phyloP scores from a whole-genome alignment of 768 basidiomycete species.

The Leccinellum luteum region DNA sequence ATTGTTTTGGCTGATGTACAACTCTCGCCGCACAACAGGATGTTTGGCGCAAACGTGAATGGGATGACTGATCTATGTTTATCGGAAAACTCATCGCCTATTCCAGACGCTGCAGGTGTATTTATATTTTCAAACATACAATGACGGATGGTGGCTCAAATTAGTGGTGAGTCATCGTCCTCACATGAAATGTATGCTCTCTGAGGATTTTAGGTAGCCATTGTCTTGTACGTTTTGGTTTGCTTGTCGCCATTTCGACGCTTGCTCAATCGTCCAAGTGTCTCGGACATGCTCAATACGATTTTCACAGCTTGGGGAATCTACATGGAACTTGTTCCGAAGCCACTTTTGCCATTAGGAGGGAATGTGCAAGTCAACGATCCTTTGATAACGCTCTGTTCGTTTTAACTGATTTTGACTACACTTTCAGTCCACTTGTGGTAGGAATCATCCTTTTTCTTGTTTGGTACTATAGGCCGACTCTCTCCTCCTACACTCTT shows the following conservation, averaged over 20 bases:
- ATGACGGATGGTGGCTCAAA: conserved; percentile 4
- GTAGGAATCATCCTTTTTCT: background rate
- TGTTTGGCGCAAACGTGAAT: conserved; percentile 14
- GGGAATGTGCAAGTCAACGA: conserved; percentile 5
- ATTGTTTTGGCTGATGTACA: background rate
- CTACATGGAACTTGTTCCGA: conserved; percentile 6
- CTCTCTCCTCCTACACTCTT: background rate
- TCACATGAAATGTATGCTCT: background rate
- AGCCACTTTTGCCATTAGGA: background rate
- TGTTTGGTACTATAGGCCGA: background rate
- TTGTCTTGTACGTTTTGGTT: conserved; percentile 3
- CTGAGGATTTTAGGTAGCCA: background rate
- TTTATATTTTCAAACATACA: conserved; percentile 9
- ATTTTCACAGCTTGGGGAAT: conserved; percentile 11
- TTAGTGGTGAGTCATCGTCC: conserved; percentile 2
- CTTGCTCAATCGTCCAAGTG: background rate
- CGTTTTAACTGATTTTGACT: background rate
- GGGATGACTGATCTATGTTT: background rate
- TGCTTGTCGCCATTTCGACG: background rate
- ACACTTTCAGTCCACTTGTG: conserved; percentile 9
- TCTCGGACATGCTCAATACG: conserved; percentile 14
- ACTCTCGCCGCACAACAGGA: background rate
- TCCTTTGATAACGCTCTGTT: background rate
- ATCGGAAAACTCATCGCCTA: background rate
- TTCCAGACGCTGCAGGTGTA: conserved; percentile 10